Evolutionary conservation across 2,329 filamentous ascomycete genomes (phyloP).

Genomic region (Xylaria sp.): DNA sequence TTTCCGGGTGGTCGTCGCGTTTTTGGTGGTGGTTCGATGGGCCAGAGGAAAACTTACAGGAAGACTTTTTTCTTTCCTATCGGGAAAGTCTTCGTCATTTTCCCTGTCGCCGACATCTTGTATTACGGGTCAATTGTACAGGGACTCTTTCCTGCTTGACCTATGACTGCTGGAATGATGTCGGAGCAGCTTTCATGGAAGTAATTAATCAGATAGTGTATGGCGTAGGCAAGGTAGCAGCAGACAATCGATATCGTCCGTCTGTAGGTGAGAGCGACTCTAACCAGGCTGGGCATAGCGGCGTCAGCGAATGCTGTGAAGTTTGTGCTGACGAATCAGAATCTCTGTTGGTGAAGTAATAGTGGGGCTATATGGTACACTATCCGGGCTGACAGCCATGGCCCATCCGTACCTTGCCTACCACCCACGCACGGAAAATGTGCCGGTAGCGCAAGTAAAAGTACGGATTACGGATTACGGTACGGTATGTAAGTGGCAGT

Average conservation of each 20-base stretch:
- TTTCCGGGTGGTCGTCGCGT: background rate
- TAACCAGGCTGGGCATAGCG: background rate
- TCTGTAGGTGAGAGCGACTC: background rate
- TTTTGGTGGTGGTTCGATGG: background rate
- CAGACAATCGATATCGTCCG: too few relatives aligned
- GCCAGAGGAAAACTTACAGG: conserved; percentile 24
- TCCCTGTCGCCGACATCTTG: conserved; percentile 14
- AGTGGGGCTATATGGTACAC: background rate
- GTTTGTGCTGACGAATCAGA: conserved; percentile 14
- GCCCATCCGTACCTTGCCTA: background rate
- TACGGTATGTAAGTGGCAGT: too few relatives aligned
- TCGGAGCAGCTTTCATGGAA: conserved; percentile 1
- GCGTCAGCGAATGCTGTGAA: background rate
- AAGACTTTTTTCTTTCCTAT: conserved; percentile 31
- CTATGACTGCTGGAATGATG: background rate
- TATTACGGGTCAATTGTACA: background rate
- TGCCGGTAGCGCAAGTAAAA: background rate
- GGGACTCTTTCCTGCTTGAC: background rate
- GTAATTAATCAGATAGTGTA: background rate
- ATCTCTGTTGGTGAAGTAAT: conserved; percentile 10
- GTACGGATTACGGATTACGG: background rate
- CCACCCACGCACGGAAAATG: background rate
- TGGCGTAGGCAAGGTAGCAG: background rate
- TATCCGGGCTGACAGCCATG: background rate
- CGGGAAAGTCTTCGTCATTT: conserved; percentile 22